These are phyloP conservation scores for Metarhizium anisopliae DNA, from an alignment of 2,329 filamentous ascomycete species.

Conservation along the genomic window DNA sequence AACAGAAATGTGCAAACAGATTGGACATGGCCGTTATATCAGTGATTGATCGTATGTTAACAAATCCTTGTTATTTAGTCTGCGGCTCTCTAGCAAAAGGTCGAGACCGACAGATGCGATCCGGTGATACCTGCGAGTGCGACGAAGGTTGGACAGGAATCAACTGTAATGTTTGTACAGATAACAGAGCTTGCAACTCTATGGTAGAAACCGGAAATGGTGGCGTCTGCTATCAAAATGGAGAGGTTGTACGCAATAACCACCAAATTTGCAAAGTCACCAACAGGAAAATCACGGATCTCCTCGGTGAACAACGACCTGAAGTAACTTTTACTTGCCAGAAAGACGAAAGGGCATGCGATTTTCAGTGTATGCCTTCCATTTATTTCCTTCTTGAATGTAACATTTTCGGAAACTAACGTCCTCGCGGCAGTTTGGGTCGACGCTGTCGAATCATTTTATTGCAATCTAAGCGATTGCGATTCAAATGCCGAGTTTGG, in stretches of 20 bases:
- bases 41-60: not conserved
- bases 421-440: constrained; percentile 66
- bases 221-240: constrained; percentile 86
- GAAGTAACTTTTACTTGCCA: constrained; percentile 94
- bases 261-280: constrained; percentile 98
- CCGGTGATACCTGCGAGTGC: constrained; percentile 67
- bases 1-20: not conserved
- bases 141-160: constrained; percentile 92
- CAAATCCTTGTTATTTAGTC: constrained; percentile 32
- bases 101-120: constrained; percentile 65
- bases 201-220: constrained; percentile 76
- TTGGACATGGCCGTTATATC: not conserved
- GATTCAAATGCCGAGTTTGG: constrained; percentile 60
- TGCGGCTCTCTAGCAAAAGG: constrained; percentile 84
- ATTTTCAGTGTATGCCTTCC: constrained; percentile 73
- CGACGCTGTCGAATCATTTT: constrained; percentile 88
- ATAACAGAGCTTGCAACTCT: constrained; percentile 73
- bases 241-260: constrained; percentile 86
- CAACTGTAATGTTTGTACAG: constrained; percentile 94
- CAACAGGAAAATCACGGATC: constrained; percentile 84
- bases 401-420: not conserved
- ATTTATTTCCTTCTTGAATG: constrained; percentile 6
- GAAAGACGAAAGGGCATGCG: constrained; percentile 64
- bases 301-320: constrained; percentile 75
- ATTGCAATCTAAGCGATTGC: constrained; percentile 81